Evolutionary conservation across 441 rosid genomes (phyloP).

Genomic region (Euphorbia celastroides): DNA sequence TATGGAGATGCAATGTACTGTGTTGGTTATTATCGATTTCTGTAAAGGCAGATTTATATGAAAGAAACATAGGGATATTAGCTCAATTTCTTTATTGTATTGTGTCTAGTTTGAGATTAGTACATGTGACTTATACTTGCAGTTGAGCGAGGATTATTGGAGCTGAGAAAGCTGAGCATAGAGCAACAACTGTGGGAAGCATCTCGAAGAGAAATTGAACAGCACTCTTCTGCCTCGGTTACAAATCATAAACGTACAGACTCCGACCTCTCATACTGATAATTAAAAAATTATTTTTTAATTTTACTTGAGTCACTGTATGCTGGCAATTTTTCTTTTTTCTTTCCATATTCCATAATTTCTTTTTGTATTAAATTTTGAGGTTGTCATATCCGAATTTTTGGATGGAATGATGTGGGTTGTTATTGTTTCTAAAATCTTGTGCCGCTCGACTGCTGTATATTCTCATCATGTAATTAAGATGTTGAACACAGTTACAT

Average conservation of each 20-base stretch:
- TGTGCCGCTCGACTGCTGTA: too few species aligned
- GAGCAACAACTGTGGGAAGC: conserved; percentile 98
- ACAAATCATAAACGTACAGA: conserved; percentile 36
- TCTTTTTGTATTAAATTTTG: too few species aligned
- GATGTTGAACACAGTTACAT: too few species aligned
- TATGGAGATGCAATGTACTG: not conserved
- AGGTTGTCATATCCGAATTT: too few species aligned
- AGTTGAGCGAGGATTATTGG: conserved; percentile 85
- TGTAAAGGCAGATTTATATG: too few species aligned
- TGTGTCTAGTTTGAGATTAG: too few species aligned
- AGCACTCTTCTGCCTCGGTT: conserved; percentile 17
- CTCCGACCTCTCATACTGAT: conserved; percentile 24
- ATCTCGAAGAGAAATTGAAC: conserved; percentile 69
- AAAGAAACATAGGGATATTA: too few species aligned
- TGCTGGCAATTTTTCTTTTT: not conserved
- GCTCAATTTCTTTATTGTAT: too few species aligned
- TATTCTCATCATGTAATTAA: too few species aligned
- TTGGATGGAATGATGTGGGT: too few species aligned
- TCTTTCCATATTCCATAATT: conserved; percentile 3
- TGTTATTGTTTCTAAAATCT: too few species aligned
- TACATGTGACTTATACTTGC: conserved; percentile 12
- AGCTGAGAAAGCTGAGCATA: conserved; percentile 83
- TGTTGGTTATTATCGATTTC: too few species aligned
- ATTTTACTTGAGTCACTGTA: not conserved
- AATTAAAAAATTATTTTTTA: not conserved